These are phyloP conservation scores for Dictyostelium brefeldianum DNA, from an alignment of 78 protist genomes.

Conservation along the genomic window DNA sequence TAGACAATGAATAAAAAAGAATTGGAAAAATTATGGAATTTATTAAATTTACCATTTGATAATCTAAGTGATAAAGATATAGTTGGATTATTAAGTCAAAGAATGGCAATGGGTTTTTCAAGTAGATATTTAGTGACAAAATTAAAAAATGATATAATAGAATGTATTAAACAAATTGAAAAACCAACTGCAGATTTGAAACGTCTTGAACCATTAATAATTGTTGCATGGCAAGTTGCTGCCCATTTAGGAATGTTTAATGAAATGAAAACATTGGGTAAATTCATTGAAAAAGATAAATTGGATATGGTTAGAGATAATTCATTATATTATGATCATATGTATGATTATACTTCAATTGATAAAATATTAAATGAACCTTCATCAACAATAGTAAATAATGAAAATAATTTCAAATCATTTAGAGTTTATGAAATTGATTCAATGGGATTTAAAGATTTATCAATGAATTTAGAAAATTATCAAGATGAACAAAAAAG, in stretches of 20 bases:
- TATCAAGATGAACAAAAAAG: background rate
- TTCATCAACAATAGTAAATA: background rate
- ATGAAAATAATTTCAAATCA: background rate
- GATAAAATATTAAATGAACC: background rate
- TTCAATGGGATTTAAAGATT: background rate
- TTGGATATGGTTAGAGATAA: background rate
- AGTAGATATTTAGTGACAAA: constrained; percentile 13
- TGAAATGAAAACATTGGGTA: background rate
- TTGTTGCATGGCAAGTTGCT: background rate
- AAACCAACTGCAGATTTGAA: background rate
- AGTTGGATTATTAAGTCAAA: background rate
- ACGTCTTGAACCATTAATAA: background rate
- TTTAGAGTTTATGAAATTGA: constrained; percentile 5
- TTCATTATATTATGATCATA: background rate
- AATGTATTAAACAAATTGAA: background rate
- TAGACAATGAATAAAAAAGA: constrained; percentile 2
- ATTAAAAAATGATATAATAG: background rate
- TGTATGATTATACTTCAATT: background rate
- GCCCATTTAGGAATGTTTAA: constrained; percentile 5
- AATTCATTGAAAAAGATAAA: background rate
- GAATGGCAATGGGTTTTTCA: background rate
- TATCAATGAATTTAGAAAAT: constrained; percentile 5
- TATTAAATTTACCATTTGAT: background rate
- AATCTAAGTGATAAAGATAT: background rate
- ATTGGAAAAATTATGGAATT: constrained; percentile 10